Evolutionary conservation across 257 asterid genomes (phyloP).

Genomic region (Plantago major): DNA sequence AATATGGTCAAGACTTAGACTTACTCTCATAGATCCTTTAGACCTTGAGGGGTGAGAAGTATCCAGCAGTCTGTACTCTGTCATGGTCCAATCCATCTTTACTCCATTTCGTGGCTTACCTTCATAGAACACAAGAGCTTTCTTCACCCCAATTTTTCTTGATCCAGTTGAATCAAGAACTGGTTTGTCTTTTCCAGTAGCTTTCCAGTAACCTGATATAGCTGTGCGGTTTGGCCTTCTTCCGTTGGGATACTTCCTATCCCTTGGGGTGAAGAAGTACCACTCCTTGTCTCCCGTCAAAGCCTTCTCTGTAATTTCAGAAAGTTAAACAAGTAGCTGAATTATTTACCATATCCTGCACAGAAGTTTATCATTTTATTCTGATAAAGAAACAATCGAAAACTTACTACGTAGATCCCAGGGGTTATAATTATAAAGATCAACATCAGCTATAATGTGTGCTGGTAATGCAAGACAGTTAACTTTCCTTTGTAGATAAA

Average conservation of each 20-base stretch:
- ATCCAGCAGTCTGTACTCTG: constrained; percentile 54
- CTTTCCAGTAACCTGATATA: constrained; percentile 63
- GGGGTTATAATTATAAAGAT: constrained; percentile 53
- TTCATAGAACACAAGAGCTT: constrained; percentile 51
- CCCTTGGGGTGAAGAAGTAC: constrained; percentile 66
- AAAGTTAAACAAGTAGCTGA: not conserved
- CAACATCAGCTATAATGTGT: constrained; percentile 43
- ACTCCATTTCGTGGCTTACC: constrained; percentile 50
- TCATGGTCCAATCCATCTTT: constrained; percentile 62
- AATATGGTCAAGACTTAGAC: constrained; percentile 1
- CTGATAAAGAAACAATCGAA: not conserved
- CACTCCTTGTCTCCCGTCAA: constrained; percentile 53
- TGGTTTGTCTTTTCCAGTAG: constrained; percentile 54
- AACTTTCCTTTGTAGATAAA: constrained; percentile 45
- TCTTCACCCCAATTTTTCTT: constrained; percentile 48
- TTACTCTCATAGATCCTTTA: constrained; percentile 63
- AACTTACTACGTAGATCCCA: constrained; percentile 66
- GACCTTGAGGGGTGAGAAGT: constrained; percentile 32
- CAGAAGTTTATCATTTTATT: no score
- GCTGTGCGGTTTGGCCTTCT: constrained; percentile 58
- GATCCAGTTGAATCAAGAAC: constrained; percentile 39
- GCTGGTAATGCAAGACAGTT: constrained; percentile 48
- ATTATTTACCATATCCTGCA: no score
- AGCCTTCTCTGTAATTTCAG: constrained; percentile 36
- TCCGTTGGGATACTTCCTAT: constrained; percentile 62